These are phyloP conservation scores for Lentinus brumalis DNA, from an alignment of 768 basidiomycete genomes.

Conservation along the genomic window DNA sequence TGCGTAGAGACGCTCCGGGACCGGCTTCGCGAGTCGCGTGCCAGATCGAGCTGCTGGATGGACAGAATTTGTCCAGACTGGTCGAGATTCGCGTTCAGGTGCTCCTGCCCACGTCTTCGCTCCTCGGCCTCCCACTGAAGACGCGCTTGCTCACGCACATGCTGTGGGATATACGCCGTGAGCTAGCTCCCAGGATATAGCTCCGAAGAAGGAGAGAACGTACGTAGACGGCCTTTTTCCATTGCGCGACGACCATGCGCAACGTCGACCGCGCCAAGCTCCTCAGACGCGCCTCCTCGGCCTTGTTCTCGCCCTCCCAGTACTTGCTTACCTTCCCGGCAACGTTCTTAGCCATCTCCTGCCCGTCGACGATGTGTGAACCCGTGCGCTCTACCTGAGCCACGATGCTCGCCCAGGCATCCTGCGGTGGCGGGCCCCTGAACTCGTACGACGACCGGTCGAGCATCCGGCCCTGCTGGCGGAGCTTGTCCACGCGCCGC, in stretches of 20 bases:
- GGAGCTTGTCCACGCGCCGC: constrained; percentile 46
- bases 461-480: constrained; percentile 45
- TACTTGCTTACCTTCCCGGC: constrained; percentile 69
- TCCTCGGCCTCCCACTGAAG: constrained; percentile 74
- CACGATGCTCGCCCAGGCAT: constrained; percentile 64
- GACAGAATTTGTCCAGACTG: constrained; percentile 86
- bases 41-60: constrained; percentile 75
- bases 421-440: constrained; percentile 32
- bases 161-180: constrained; percentile 40
- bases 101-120: constrained; percentile 74
- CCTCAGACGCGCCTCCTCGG: constrained; percentile 68
- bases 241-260: constrained; percentile 71
- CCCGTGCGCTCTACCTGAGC: constrained; percentile 30
- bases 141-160: constrained; percentile 72
- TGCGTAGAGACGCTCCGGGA: constrained; percentile 45
- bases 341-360: constrained; percentile 52
- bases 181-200: too few species aligned
- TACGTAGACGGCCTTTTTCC: constrained; percentile 87
- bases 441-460: constrained; percentile 15
- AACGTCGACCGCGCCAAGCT: constrained; percentile 72
- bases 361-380: constrained; percentile 32
- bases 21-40: constrained; percentile 44
- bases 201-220: constrained; percentile 29
- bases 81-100: constrained; percentile 87
- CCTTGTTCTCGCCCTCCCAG: constrained; percentile 74